These are phyloP conservation scores for Phanerodontia chrysosporium DNA, from an alignment of 768 basidiomycete species.

Conservation along the genomic window DNA sequence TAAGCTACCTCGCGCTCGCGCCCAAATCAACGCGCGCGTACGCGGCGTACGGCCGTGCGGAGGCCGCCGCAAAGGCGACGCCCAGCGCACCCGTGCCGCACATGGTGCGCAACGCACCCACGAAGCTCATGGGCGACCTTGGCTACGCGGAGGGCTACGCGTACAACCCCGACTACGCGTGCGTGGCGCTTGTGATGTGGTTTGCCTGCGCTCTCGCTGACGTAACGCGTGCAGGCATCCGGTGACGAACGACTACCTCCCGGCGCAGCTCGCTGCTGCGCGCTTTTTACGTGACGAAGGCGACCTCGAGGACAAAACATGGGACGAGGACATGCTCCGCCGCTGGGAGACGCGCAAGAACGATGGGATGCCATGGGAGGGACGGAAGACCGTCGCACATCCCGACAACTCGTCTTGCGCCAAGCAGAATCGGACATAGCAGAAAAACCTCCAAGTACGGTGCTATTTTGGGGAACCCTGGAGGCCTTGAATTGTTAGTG, in stretches of 20 bases:
- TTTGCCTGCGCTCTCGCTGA: background rate
- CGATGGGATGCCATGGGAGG: conserved; percentile 33
- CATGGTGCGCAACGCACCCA: conserved; percentile 75
- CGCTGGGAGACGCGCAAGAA: conserved; percentile 45
- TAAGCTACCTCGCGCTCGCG: conserved; percentile 77
- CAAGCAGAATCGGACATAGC: background rate
- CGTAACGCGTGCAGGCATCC: conserved; percentile 36
- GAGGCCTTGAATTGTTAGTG: too few species aligned
- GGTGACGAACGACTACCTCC: conserved; percentile 49
- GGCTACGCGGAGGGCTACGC: conserved; percentile 46
- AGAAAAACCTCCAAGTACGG: too few species aligned
- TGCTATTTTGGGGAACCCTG: too few species aligned
- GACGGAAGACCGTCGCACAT: conserved; percentile 12
- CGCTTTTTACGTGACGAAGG: conserved; percentile 36
- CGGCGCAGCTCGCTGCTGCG: conserved; percentile 34
- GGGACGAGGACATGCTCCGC: conserved; percentile 44
- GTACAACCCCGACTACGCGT: conserved; percentile 46
- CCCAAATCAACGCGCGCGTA: conserved; percentile 80
- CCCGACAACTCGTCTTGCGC: background rate
- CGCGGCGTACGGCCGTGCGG: conserved; percentile 69
- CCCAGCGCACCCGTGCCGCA: conserved; percentile 60
- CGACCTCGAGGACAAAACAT: conserved; percentile 36
- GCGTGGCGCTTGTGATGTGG: conserved; percentile 11
- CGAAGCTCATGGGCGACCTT: conserved; percentile 48
- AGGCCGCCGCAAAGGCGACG: conserved; percentile 52